Percentiles rank a stretch among this genome's conserved stretches.
These are phyloP conservation scores for Talaromyces sp. DNA, from an alignment of 2,329 filamentous ascomycete genomes.

Conservation along the genomic window DNA sequence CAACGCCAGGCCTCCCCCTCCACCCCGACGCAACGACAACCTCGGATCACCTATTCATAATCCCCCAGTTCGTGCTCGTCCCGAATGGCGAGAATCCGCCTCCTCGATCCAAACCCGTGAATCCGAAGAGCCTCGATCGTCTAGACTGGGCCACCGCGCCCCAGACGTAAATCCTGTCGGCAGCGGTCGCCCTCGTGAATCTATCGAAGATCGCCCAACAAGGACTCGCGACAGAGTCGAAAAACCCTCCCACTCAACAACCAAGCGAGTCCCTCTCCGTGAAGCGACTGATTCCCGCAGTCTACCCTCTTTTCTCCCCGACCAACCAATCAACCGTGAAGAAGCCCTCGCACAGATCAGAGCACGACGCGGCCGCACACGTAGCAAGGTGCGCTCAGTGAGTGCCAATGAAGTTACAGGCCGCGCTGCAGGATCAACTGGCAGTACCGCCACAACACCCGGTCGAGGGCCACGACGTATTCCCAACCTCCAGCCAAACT, in stretches of 20 bases:
- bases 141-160: constrained; percentile 2
- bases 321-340: constrained; percentile 51
- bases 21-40: constrained; percentile 24
- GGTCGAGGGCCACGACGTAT: constrained; percentile 33
- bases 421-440: constrained; percentile 29
- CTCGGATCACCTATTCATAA: constrained; percentile 16
- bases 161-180: constrained; percentile 1
- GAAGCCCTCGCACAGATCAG: constrained; percentile 53
- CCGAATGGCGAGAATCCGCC: constrained; percentile 8
- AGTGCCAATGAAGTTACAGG: constrained; percentile 43
- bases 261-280: constrained; percentile 37
- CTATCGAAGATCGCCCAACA: constrained; percentile 14
- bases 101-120: constrained; percentile 11
- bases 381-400: constrained; percentile 45
- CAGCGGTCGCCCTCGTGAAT: neutral
- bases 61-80: constrained; percentile 4
- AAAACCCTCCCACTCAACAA: constrained; percentile 24
- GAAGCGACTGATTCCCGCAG: constrained; percentile 28
- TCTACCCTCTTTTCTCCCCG: constrained; percentile 34
- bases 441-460: constrained; percentile 28
- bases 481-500: constrained; percentile 36
- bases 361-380: constrained; percentile 50
- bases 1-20: constrained; percentile 23
- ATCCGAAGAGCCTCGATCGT: constrained; percentile 13
- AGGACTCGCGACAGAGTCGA: constrained; percentile 14